These are phyloP conservation scores for Zasmidium cellare DNA, from an alignment of 2,329 filamentous ascomycete species.

Conservation along the genomic window DNA sequence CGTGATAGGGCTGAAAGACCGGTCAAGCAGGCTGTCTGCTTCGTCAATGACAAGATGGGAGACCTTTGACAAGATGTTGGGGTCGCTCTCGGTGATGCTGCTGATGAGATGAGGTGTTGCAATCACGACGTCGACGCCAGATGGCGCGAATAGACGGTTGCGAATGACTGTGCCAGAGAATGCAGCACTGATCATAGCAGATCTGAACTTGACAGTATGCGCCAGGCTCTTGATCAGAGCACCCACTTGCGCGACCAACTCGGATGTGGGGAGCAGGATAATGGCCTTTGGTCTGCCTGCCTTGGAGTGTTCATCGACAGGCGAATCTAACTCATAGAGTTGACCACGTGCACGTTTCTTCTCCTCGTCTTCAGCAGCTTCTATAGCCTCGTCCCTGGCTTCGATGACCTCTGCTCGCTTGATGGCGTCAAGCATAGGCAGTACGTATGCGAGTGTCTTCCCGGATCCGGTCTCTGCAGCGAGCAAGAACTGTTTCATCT, in stretches of 20 bases:
- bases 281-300: constrained; percentile 79
- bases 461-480: constrained; percentile 96
- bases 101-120: constrained; percentile 86
- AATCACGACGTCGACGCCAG: constrained; percentile 81
- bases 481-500: constrained; percentile 69
- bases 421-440: constrained; percentile 81
- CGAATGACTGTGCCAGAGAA: constrained; percentile 78
- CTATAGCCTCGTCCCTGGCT: constrained; percentile 14
- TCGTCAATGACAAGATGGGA: constrained; percentile 89
- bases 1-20: constrained; percentile 84
- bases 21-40: constrained; percentile 92
- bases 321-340: constrained; percentile 58
- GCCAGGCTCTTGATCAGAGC: constrained; percentile 77
- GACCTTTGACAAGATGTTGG: constrained; percentile 89
- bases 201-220: constrained; percentile 83
- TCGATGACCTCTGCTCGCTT: constrained; percentile 55
- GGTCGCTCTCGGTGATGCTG: constrained; percentile 84
- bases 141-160: constrained; percentile 75
- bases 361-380: constrained; percentile 30
- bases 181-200: constrained; percentile 77
- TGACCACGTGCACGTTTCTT: constrained; percentile 37
- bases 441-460: constrained; percentile 89
- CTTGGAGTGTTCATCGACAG: constrained; percentile 65
- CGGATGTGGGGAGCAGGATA: constrained; percentile 86
- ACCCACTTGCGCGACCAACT: constrained; percentile 87